Conservation (phyloP, 2,329 filamentous ascomycete species). For the Rugonectria rugulosa region DNA sequence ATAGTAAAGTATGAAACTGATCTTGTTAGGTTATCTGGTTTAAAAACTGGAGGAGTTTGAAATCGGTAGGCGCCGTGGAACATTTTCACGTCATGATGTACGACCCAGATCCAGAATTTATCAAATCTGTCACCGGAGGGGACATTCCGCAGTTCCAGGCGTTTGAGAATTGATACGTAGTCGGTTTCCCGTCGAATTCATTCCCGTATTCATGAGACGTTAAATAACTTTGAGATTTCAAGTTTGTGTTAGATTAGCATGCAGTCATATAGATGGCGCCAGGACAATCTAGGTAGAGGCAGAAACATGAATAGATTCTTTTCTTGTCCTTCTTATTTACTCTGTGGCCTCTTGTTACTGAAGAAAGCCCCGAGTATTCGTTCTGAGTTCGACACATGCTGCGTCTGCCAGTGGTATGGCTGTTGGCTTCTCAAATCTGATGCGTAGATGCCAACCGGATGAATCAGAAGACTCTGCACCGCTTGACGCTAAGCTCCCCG, state of each 20-base stretch:
- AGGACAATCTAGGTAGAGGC: no score
- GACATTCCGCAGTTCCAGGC: constrained; percentile 72
- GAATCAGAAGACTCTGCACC: neutral
- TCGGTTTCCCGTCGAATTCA: neutral
- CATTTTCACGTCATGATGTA: constrained; percentile 96
- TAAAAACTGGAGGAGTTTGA: constrained; percentile 84
- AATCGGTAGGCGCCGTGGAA: constrained; percentile 86
- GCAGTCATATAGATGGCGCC: no score
- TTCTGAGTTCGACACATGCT: constrained; percentile 66
- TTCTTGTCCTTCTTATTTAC: neutral
- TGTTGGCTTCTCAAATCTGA: constrained; percentile 75
- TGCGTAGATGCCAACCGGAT: constrained; percentile 58
- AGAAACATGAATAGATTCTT: neutral
- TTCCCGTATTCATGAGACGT: neutral
- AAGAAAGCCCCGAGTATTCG: constrained; percentile 31
- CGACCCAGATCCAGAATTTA: constrained; percentile 73
- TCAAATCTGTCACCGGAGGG: constrained; percentile 74
- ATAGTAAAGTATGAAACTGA: constrained; percentile 6
- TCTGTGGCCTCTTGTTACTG: neutral
- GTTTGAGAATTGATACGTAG: constrained; percentile 21
- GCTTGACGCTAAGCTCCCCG: constrained; percentile 48
- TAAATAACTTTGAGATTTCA: neutral
- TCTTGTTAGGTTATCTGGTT: constrained; percentile 53
- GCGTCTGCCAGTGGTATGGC: constrained; percentile 77
- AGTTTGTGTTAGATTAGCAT: neutral